A percentile compares a stretch with the other conserved stretches of the same genome.
phyloP scores from a whole-genome alignment of 345 rosid species.

The Turritis glabra region DNA sequence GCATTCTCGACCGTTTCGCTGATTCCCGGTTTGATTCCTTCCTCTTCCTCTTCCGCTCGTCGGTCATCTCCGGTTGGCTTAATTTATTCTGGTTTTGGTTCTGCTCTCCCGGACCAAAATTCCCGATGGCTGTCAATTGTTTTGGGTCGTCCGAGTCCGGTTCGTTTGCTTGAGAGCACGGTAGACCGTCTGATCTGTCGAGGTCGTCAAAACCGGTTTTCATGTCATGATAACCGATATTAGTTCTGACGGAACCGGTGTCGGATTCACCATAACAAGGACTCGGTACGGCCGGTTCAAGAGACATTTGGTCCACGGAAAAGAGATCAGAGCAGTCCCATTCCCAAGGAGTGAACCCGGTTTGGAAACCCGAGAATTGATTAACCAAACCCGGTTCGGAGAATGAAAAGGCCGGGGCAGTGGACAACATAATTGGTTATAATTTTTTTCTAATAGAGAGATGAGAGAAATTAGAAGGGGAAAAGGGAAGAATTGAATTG shows the following conservation, averaged over 20 bases:
- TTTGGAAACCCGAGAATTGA: constrained; percentile 49
- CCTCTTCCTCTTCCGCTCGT: constrained; percentile 61
- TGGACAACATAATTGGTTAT: constrained; percentile 51
- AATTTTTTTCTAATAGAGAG: constrained; percentile 28
- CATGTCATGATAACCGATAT: constrained; percentile 20
- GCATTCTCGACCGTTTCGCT: constrained; percentile 84
- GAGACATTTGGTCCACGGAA: constrained; percentile 34
- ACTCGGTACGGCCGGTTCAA: constrained; percentile 36
- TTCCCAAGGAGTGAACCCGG: constrained; percentile 65
- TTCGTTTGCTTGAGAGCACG: neutral
- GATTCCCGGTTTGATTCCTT: constrained; percentile 96
- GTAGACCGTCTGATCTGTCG: no score
- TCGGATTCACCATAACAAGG: constrained; percentile 40
- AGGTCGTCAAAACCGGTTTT: constrained; percentile 23
- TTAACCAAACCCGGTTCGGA: constrained; percentile 43
- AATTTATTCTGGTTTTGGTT: constrained; percentile 36
- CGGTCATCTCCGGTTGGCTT: constrained; percentile 39
- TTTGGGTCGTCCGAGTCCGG: constrained; percentile 26
- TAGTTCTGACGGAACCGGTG: constrained; percentile 24
- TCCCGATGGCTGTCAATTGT: constrained; percentile 32
- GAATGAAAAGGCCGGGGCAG: constrained; percentile 48
- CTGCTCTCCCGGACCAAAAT: constrained; percentile 44
- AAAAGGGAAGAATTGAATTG: constrained; percentile 88
- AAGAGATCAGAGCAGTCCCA: constrained; percentile 44
- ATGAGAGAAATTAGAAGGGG: constrained; percentile 55